Conservation (phyloP, 441 rosid genomes). For the Sinapis alba region DNA sequence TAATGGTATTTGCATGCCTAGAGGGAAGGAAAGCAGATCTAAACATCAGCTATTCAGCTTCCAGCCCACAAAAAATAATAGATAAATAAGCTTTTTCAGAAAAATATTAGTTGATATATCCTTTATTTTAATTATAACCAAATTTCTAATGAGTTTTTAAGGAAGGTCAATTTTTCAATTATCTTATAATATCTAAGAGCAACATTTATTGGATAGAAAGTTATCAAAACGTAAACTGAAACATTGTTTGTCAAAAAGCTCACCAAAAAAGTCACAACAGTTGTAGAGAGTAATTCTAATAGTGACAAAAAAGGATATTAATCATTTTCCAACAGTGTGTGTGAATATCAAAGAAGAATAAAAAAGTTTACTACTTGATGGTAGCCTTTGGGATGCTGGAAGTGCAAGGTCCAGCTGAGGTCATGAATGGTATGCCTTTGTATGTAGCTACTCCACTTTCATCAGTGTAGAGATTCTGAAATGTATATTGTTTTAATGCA, state of each 20-base stretch:
- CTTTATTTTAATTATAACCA: no score
- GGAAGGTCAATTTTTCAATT: no score
- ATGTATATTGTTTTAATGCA: not conserved
- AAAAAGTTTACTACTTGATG: slow-evolving; percentile 56
- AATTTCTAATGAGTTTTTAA: no score
- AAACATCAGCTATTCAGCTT: no score
- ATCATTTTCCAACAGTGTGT: slow-evolving; percentile 3
- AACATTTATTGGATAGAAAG: no score
- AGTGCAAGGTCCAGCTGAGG: slow-evolving; percentile 84
- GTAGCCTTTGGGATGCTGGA: slow-evolving; percentile 76
- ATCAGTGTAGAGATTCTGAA: slow-evolving; percentile 77
- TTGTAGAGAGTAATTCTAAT: not conserved
- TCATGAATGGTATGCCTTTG: slow-evolving; percentile 92
- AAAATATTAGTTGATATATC: no score
- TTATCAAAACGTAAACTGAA: not conserved
- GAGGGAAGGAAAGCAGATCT: no score
- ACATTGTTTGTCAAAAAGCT: not conserved
- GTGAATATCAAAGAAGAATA: slow-evolving; percentile 9
- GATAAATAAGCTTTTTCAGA: no score
- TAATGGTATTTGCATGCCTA: no score
- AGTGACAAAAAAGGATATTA: not conserved
- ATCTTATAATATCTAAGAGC: no score
- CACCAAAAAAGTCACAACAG: not conserved
- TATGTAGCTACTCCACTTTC: slow-evolving; percentile 90
- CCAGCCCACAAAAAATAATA: no score